These are phyloP conservation scores for Purpureocillium lavendulum DNA, from an alignment of 2,329 filamentous ascomycete species.

Conservation along the genomic window DNA sequence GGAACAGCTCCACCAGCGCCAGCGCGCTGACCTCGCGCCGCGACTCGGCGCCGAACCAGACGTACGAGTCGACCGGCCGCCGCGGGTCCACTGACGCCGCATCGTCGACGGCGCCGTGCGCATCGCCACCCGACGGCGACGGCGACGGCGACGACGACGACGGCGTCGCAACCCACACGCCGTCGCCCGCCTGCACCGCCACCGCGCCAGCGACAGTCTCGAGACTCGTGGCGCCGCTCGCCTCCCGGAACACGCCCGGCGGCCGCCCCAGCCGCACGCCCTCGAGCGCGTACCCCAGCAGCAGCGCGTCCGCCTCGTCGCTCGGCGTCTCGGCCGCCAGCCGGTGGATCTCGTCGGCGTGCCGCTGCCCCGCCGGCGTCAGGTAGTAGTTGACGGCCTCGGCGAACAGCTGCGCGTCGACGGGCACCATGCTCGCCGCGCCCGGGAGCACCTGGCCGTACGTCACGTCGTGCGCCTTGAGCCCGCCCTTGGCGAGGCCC, in stretches of 20 bases:
- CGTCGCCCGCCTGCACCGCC: slow-evolving; percentile 46
- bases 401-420: slow-evolving; percentile 64
- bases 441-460: slow-evolving; percentile 65
- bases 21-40: slow-evolving; percentile 52
- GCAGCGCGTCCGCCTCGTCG: slow-evolving; percentile 50
- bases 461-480: slow-evolving; percentile 57
- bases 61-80: slow-evolving; percentile 55
- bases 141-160: slow-evolving; percentile 49
- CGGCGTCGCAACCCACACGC: slow-evolving; percentile 49
- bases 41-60: slow-evolving; percentile 55
- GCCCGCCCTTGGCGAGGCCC: slow-evolving; percentile 52
- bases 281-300: slow-evolving; percentile 65
- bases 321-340: slow-evolving; percentile 46
- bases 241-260: slow-evolving; percentile 52
- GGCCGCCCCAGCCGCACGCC: slow-evolving; percentile 60
- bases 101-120: too few relatives aligned
- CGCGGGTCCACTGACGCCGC: slow-evolving; percentile 53
- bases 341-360: slow-evolving; percentile 53
- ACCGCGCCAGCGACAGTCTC: too few relatives aligned
- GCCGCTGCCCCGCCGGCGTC: slow-evolving; percentile 40
- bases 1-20: slow-evolving; percentile 60
- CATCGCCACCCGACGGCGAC: too few relatives aligned
- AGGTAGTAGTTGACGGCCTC: slow-evolving; percentile 69
- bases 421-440: slow-evolving; percentile 58
- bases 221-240: slow-evolving; percentile 28